Percentiles rank a stretch among this genome's conserved stretches.
phyloP scores from a whole-genome alignment of 192 early-diverging fungal genomes.

The Chytriomyces confervae region DNA sequence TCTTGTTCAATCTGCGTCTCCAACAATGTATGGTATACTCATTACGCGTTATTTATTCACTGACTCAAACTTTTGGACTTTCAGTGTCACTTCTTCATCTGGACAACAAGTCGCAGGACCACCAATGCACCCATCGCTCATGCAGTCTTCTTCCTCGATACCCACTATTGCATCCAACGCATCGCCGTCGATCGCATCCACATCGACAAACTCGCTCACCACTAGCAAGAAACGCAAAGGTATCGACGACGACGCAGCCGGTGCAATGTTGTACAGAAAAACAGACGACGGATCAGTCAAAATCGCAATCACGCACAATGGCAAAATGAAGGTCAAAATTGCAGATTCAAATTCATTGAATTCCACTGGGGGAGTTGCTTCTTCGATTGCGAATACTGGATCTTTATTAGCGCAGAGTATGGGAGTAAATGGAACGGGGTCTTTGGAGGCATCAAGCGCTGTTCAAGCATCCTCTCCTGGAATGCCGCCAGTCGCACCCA shows the following conservation, averaged over 20 bases:
- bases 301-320: conserved; percentile 33
- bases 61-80: not conserved
- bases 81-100: not conserved
- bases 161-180: not conserved
- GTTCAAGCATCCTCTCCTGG: not conserved
- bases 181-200: not conserved
- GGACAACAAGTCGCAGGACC: not conserved
- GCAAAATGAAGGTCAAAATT: conserved; percentile 43
- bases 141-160: not conserved
- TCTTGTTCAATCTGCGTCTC: not conserved
- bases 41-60: not conserved
- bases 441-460: too few species aligned
- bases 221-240: not conserved
- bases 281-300: conserved; percentile 40
- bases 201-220: conserved; percentile 23
- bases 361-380: not conserved
- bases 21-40: not conserved
- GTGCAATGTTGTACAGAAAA: conserved; percentile 18
- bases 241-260: not conserved
- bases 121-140: not conserved
- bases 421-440: too few species aligned
- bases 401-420: too few species aligned
- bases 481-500: not conserved
- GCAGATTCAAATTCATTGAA: conserved; percentile 3
- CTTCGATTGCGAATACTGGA: too few species aligned